Evolutionary conservation across 2,329 filamentous ascomycete genomes (phyloP).

Genomic region (Cyclaneusma minus): DNA sequence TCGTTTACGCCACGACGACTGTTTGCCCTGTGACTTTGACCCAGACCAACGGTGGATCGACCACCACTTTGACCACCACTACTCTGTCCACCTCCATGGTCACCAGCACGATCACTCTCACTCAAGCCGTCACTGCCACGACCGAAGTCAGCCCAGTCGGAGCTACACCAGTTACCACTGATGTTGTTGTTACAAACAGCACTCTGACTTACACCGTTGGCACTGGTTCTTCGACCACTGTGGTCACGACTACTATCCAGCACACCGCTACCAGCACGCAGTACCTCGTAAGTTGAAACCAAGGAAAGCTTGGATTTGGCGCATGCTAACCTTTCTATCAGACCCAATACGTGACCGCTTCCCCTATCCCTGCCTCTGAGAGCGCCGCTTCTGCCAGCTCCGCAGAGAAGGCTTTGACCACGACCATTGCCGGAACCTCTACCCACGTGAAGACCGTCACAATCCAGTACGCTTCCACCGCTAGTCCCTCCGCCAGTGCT

Average conservation of each 20-base stretch:
- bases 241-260: conserved; percentile 26
- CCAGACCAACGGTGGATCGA: too few relatives aligned
- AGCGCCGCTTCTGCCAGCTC: not conserved
- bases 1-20: not conserved
- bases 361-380: conserved; percentile 8
- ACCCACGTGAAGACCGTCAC: conserved; percentile 9
- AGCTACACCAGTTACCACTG: too few relatives aligned
- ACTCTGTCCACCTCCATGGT: conserved; percentile 4
- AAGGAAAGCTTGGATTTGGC: too few relatives aligned
- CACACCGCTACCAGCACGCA: conserved; percentile 20
- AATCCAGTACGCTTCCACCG: conserved; percentile 4
- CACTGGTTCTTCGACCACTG: conserved; percentile 24
- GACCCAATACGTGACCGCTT: conserved; percentile 2
- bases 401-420: conserved; percentile 2
- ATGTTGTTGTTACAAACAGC: conserved; percentile 18
- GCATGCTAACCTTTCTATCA: not conserved
- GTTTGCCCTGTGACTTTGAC: too few relatives aligned
- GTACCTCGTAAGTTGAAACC: conserved; percentile 1
- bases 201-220: conserved; percentile 27
- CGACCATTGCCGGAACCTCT: conserved; percentile 5
- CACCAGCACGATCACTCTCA: conserved; percentile 2
- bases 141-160: too few relatives aligned
- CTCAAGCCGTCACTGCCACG: not conserved
- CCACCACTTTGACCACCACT: conserved; percentile 1
- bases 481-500: conserved; percentile 3